Evolutionary conservation across 2,329 filamentous ascomycete genomes (phyloP), one percentile per base, ranked within the genome.

Genomic region (Xylaria sp.): DNA sequence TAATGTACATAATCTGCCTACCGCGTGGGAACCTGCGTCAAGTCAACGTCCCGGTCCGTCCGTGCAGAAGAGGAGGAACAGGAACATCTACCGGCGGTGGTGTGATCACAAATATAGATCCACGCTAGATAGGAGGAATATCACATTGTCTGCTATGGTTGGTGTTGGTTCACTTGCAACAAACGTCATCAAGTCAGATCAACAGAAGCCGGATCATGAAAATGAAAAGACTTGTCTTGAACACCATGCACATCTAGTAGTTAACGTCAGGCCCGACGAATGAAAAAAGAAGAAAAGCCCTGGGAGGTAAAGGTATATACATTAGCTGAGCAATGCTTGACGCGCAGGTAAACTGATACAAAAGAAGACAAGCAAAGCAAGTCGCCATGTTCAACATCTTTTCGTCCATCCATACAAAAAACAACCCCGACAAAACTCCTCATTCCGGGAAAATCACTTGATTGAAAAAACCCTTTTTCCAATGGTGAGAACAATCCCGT

Each of bases 291-390:
- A 13, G 37, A 34, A 34, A 30, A 42, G 37, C 18, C 19, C 42
- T 44, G 42, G 35, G n/a, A 61, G 56, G 52, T 56, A 61, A 13
- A 61, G 56, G 52, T 56, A 61, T 61, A 61, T 59, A 62, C 57
- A 59, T 11, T 47, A 19, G 16, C 18, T 30, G 39, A 51, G 18
- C 50, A 37, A 62, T 39, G 47, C 16, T 47, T 18, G 19, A 54
- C 13, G 37, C 42, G 42, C 23, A 35, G 37, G 13, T 13, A 55
- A 53, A 59, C 50, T 16, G 18, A 57, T 30, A 52, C 37, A 19
- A 39, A 35, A 54, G 23, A 47, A 35, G 16, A 39, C 19, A 54
- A 19, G 35, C 30, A 34, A 54, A 13, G 34, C 35, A 50, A 30
- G 18, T 52, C 37, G 57, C 54, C 57, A 44, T 34, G 50, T 59